Percentiles rank a stretch among this genome's conserved stretches.
Conservation (phyloP, 257 asterid species). For the Salvia miltiorrhiza region DNA sequence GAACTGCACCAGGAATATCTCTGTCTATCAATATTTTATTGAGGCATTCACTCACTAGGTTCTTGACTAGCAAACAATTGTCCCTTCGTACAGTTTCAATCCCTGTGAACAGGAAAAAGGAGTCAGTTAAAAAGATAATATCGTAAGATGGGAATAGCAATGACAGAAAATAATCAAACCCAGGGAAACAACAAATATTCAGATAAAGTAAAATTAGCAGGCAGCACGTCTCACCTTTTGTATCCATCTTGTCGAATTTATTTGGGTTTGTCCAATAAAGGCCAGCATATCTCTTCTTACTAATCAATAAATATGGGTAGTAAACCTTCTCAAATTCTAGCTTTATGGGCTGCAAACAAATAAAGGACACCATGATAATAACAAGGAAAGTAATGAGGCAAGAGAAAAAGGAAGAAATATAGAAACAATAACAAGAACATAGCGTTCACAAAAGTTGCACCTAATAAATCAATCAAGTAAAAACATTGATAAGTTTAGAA, state of each 20-base stretch:
- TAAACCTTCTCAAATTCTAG: constrained; percentile 98
- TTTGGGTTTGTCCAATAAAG: constrained; percentile 95
- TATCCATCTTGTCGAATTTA: constrained; percentile 95
- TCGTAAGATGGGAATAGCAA: neutral
- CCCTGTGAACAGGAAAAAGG: constrained; percentile 42
- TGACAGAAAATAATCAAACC: neutral
- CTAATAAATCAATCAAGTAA: constrained; percentile 11
- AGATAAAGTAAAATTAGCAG: constrained; percentile 20
- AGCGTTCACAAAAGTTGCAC: neutral
- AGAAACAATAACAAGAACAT: constrained; percentile 5
- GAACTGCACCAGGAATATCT: constrained; percentile 96
- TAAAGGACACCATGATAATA: constrained; percentile 12
- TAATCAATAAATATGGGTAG: constrained; percentile 84
- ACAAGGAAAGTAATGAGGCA: neutral
- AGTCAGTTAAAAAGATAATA: neutral
- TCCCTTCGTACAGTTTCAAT: constrained; percentile 98
- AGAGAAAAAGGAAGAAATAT: neutral
- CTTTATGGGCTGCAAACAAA: constrained; percentile 73
- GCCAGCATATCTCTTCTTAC: constrained; percentile 99
- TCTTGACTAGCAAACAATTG: constrained; percentile 92
- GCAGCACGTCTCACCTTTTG: constrained; percentile 67
- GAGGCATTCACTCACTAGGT: constrained; percentile 87
- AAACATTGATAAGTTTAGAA: neutral
- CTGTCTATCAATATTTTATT: constrained; percentile 88
- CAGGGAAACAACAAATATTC: constrained; percentile 18